Conservation (phyloP, 1,284 basidiomycete genomes). For the Sporisorium iseilematis-ciliati region DNA sequence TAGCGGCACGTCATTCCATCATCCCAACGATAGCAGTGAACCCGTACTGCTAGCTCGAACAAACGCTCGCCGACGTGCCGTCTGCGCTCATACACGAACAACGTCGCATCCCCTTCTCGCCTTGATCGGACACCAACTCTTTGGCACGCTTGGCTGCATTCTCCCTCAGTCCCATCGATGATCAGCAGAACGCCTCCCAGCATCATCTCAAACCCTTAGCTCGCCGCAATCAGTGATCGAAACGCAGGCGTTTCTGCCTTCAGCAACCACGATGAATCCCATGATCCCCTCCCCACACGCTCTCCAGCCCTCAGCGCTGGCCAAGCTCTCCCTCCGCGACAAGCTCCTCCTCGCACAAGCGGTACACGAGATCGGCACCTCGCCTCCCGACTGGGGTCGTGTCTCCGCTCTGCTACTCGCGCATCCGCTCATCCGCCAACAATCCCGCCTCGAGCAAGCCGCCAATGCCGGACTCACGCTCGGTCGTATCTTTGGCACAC, state of each 20-base stretch:
- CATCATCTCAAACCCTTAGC: background rate
- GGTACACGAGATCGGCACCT: slow-evolving; percentile 60
- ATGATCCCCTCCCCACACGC: slow-evolving; percentile 46
- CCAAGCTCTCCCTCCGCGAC: slow-evolving; percentile 54
- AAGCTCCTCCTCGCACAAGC: slow-evolving; percentile 66
- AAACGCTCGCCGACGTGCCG: slow-evolving; percentile 7
- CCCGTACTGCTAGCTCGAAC: background rate
- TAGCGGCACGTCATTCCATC: slow-evolving; percentile 5
- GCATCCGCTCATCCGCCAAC: slow-evolving; percentile 60
- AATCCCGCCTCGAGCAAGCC: slow-evolving; percentile 52
- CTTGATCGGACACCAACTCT: background rate
- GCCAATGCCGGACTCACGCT: slow-evolving; percentile 55
- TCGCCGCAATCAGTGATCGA: too few relatives aligned
- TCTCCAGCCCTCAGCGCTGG: slow-evolving; percentile 43
- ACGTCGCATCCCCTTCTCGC: too few relatives aligned
- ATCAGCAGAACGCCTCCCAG: background rate
- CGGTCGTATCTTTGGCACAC: slow-evolving; percentile 55
- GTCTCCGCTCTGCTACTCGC: slow-evolving; percentile 55
- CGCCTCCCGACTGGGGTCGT: slow-evolving; percentile 60
- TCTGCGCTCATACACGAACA: background rate
- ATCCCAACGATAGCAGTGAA: background rate
- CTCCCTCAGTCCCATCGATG: background rate
- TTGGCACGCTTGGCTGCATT: background rate
- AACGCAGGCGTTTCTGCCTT: background rate
- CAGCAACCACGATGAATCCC: slow-evolving; percentile 25